Conservation (phyloP, 2,329 filamentous ascomycete genomes). For the Colletotrichum sp. region DNA sequence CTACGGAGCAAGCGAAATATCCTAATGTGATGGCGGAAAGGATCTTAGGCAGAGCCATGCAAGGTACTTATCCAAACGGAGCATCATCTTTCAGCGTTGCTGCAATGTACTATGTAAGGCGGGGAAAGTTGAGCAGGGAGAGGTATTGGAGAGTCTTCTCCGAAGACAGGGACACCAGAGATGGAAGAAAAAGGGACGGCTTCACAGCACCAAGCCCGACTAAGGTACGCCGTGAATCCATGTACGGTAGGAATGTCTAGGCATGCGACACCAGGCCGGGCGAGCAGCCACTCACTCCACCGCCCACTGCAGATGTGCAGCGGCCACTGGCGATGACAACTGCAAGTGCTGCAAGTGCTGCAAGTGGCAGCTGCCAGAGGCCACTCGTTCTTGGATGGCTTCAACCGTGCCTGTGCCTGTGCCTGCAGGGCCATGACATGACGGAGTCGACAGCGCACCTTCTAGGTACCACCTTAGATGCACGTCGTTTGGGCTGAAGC, state of each 20-base stretch:
- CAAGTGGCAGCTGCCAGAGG: conserved; percentile 5
- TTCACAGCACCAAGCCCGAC: conserved; percentile 1
- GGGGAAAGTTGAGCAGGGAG: neutral
- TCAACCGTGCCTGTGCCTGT: neutral
- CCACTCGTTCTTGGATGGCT: neutral
- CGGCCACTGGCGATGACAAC: neutral
- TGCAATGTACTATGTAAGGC: neutral
- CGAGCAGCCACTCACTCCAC: neutral
- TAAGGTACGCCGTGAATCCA: neutral
- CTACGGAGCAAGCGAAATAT: conserved; percentile 12
- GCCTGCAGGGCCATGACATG: neutral
- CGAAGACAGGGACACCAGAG: neutral
- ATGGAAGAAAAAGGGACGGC: neutral
- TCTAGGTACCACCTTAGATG: neutral
- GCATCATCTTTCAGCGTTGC: neutral
- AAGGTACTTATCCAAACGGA: conserved; percentile 14
- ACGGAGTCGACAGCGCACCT: neutral
- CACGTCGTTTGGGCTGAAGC: neutral
- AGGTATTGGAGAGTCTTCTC: neutral
- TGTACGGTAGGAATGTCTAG: neutral
- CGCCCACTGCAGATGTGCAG: no score
- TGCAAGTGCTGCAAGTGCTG: neutral
- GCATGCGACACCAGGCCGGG: neutral
- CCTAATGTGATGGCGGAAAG: conserved; percentile 1
- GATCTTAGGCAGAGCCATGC: conserved; percentile 1